Evolutionary conservation across 345 rosid genomes (phyloP).

Genomic region (Microcos paniculata): DNA sequence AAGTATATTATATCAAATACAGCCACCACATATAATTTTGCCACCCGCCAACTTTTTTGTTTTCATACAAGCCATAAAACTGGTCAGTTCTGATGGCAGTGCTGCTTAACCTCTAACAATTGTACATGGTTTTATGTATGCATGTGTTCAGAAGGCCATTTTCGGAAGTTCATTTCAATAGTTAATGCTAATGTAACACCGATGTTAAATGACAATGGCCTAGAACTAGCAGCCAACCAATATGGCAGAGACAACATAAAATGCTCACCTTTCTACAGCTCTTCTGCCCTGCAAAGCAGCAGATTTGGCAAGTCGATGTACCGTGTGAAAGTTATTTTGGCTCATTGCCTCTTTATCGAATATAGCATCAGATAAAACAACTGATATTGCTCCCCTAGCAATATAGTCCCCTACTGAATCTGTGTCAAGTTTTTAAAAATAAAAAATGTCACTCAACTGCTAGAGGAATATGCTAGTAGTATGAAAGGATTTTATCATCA

Average conservation of each 20-base stretch:
- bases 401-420: slow-evolving; percentile 48
- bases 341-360: slow-evolving; percentile 44
- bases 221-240: not conserved
- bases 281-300: slow-evolving; percentile 42
- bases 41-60: not conserved
- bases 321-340: slow-evolving; percentile 27
- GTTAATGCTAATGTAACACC: not conserved
- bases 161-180: not conserved
- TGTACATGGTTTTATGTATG: not conserved
- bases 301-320: slow-evolving; percentile 36
- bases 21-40: not conserved
- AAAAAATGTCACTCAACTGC: not conserved
- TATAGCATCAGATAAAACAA: slow-evolving; percentile 56
- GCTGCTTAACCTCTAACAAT: not conserved
- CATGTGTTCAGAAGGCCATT: not conserved
- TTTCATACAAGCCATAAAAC: not conserved
- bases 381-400: slow-evolving; percentile 50
- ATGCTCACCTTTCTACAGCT: slow-evolving; percentile 38
- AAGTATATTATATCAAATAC: not conserved
- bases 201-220: not conserved
- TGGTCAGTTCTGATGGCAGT: not conserved
- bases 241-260: not conserved
- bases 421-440: slow-evolving; percentile 24
- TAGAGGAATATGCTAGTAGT: not conserved
- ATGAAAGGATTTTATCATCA: not conserved